Evolutionary conservation across 139 green algal genomes (phyloP).

Genomic region (Chlorella sp.): DNA sequence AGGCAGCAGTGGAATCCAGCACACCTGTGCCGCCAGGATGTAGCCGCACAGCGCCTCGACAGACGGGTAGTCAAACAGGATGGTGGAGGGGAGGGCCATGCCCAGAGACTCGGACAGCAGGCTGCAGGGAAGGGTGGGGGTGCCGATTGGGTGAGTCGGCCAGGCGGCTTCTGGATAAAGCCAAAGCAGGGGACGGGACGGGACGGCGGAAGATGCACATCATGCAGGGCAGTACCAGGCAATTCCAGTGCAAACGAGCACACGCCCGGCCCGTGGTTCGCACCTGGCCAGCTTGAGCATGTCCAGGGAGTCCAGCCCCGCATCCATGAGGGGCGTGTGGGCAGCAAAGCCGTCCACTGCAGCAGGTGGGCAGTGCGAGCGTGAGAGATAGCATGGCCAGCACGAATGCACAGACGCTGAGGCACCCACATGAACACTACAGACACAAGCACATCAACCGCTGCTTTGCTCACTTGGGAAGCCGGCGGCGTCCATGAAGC

Average conservation of each 20-base stretch:
- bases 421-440: too few species aligned
- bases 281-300: conserved; percentile 53
- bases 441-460: too few species aligned
- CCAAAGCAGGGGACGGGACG: too few species aligned
- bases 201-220: too few species aligned
- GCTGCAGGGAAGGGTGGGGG: not conserved
- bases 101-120: conserved; percentile 30
- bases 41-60: conserved; percentile 42
- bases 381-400: too few species aligned
- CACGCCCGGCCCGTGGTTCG: too few species aligned
- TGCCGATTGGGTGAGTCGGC: not conserved
- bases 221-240: too few species aligned
- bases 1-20: not conserved
- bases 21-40: conserved; percentile 21
- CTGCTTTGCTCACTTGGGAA: conserved; percentile 16
- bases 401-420: too few species aligned
- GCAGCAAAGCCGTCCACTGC: conserved; percentile 27
- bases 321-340: conserved; percentile 43
- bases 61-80: conserved; percentile 64
- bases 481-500: conserved; percentile 16
- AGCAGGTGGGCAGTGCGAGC: not conserved
- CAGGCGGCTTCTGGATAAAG: too few species aligned
- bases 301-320: conserved; percentile 55
- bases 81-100: conserved; percentile 53
- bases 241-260: too few species aligned